A percentile compares a stretch with the other conserved stretches of the same genome.
Conservation (phyloP, 1,139 yeast genomes). For the Saccharomyces hybrid region DNA sequence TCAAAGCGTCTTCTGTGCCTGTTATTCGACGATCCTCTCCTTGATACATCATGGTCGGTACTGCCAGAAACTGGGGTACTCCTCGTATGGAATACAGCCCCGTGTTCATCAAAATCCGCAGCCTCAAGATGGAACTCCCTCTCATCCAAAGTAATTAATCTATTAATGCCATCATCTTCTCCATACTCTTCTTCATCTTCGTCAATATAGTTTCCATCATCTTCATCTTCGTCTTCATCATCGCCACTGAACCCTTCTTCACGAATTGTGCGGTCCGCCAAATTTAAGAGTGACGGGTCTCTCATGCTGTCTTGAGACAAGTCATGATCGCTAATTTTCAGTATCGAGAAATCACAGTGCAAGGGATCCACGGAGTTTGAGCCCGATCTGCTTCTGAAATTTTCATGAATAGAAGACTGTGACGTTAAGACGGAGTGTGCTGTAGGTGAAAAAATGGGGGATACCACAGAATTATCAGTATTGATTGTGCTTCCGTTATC, state of each 20-base stretch:
- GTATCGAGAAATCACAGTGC: constrained; percentile 9
- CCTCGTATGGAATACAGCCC: not conserved
- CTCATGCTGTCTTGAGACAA: constrained; percentile 8
- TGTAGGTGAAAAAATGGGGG: not conserved
- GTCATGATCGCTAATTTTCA: not conserved
- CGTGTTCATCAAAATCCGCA: not conserved
- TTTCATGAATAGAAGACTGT: constrained; percentile 5
- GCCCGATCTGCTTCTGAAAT: constrained; percentile 2
- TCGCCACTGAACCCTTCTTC: constrained; percentile 2
- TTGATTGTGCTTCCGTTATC: not conserved
- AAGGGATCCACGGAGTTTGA: constrained; percentile 5
- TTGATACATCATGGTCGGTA: not conserved
- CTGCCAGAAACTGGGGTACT: not conserved
- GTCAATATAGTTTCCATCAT: not conserved
- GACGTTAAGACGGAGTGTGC: not conserved
- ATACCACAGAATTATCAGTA: not conserved
- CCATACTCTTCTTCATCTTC: not conserved
- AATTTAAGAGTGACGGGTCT: constrained; percentile 2
- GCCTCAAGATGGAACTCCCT: not conserved
- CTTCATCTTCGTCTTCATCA: constrained; percentile 8
- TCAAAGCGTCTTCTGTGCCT: not conserved
- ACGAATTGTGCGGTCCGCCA: constrained; percentile 2
- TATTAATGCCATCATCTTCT: not conserved
- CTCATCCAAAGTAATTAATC: not conserved
- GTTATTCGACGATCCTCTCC: not conserved